Percentiles rank a stretch among this genome's conserved stretches.
These are phyloP conservation scores for Neodidymelliopsis sp. DNA, from an alignment of 2,329 filamentous ascomycete genomes.

Conservation along the genomic window DNA sequence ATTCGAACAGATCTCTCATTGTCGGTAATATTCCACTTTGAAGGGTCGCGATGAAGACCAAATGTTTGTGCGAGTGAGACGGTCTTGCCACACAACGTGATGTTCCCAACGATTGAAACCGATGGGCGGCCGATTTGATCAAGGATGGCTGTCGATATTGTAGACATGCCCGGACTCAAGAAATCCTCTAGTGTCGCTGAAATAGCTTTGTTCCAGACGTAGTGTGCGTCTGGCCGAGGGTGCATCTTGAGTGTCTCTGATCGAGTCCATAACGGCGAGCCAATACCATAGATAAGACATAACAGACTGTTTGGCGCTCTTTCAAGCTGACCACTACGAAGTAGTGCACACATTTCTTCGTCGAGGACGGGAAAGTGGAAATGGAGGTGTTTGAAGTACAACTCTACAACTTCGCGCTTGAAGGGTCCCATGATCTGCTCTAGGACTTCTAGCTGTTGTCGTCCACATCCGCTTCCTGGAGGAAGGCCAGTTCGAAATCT, in stretches of 20 bases:
- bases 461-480: constrained; percentile 45
- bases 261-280: constrained; percentile 48
- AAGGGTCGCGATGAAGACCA: constrained; percentile 63
- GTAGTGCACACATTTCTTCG: constrained; percentile 45
- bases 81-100: constrained; percentile 61
- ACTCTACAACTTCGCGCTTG: constrained; percentile 50
- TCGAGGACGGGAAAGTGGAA: constrained; percentile 52
- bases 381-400: constrained; percentile 55
- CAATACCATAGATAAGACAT: constrained; percentile 51
- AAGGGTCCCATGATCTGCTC: constrained; percentile 52
- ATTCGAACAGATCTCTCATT: constrained; percentile 61
- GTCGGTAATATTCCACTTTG: constrained; percentile 60
- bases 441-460: constrained; percentile 50
- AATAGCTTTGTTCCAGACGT: constrained; percentile 54
- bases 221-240: constrained; percentile 48
- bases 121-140: constrained; percentile 54
- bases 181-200: constrained; percentile 54
- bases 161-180: constrained; percentile 50
- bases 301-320: constrained; percentile 47
- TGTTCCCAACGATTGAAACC: constrained; percentile 55
- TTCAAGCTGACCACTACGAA: constrained; percentile 45
- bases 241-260: constrained; percentile 48
- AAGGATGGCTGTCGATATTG: constrained; percentile 49
- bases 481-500: constrained; percentile 57
- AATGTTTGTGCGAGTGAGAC: constrained; percentile 64